These are phyloP conservation scores for Dujonia santamariae DNA, from an alignment of 1,139 yeast species.

Conservation along the genomic window DNA sequence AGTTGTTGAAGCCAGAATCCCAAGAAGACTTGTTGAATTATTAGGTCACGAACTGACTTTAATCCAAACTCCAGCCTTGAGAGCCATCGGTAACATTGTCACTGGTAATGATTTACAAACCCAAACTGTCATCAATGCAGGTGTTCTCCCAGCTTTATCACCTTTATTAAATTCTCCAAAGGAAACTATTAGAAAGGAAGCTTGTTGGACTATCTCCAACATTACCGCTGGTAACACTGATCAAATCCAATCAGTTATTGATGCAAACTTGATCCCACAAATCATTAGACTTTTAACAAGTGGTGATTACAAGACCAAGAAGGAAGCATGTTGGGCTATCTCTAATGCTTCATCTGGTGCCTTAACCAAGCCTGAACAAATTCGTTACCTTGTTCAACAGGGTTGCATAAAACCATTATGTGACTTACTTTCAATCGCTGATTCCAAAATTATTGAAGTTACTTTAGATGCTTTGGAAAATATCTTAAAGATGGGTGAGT, in stretches of 20 bases:
- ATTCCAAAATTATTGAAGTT: constrained; percentile 89
- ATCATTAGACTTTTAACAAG: constrained; percentile 73
- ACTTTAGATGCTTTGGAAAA: constrained; percentile 94
- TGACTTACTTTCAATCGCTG: constrained; percentile 84
- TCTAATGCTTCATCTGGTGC: constrained; percentile 98
- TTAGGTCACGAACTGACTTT: constrained; percentile 77
- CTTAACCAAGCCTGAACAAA: constrained; percentile 85
- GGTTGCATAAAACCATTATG: constrained; percentile 98
- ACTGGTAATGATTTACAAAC: constrained; percentile 97
- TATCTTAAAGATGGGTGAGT: constrained; percentile 89
- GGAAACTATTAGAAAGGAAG: constrained; percentile 93
- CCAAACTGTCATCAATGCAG: constrained; percentile 90
- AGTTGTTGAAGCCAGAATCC: constrained; percentile 93
- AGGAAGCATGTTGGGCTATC: constrained; percentile 99
- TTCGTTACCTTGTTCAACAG: constrained; percentile 85
- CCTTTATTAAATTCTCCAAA: constrained; percentile 79
- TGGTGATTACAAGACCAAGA: constrained; percentile 94
- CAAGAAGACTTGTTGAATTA: constrained; percentile 88
- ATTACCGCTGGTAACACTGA: constrained; percentile 96
- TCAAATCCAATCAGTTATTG: constrained; percentile 96
- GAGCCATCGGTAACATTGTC: constrained; percentile 97
- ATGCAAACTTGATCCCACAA: constrained; percentile 90
- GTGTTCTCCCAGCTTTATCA: constrained; percentile 82
- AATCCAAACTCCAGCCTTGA: constrained; percentile 94
- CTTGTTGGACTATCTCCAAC: constrained; percentile 98